Evolutionary conservation across 257 asterid species (phyloP), one percentile per base, ranked within the genome.

Genomic region (Jasminum sambac): DNA sequence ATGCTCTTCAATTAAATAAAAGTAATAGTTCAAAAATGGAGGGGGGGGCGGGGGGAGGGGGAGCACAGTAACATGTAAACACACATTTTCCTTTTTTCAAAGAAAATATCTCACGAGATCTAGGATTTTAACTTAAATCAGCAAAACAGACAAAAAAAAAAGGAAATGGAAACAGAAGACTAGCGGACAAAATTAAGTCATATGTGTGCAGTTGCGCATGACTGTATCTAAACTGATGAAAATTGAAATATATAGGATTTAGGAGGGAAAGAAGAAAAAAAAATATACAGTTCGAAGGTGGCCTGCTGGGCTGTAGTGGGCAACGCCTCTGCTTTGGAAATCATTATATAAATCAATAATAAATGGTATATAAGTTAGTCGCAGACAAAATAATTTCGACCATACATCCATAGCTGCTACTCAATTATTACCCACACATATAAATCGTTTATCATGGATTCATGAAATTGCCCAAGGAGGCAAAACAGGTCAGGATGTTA

Each of bases 61-160:
- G n/a, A n/a, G 59, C 23, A 50, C 59, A 50, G n/a, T 0, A 17
- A 17, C 19, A 50, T 17, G 59, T 50, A 10, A n/a, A 16, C 16
- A 48, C 6, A 23, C 48, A 19, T 52, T 24, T 48, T 19, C 39
- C 38, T n/a, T 21, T 44, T 66, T 42, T 8, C 34, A 10, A 50
- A 63, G 44, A 63, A 57, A 63, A 44, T 65, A 68, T 69, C 40
- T 17, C 6, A 0, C n/a, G 59, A 46, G 57, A 46, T 16, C 23
- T 3, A 46, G 17, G 9, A 1, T 46, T 46, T 46, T 17, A 46
- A 8, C 8, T n/a, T 48, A 16, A 48, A 55, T 19, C 30, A 55
- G 21, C 36, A 55, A 55, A 55, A 52, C 19, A 55, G 16, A 55
- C 62, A 55, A 14, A 55, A 52, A 55, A 52, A 21, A 23, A 3